A percentile compares a stretch with the other conserved stretches of the same genome.
These are phyloP conservation scores for Saccharomycopsis sp. DNA, from an alignment of 805 yeast genomes.

Conservation along the genomic window DNA sequence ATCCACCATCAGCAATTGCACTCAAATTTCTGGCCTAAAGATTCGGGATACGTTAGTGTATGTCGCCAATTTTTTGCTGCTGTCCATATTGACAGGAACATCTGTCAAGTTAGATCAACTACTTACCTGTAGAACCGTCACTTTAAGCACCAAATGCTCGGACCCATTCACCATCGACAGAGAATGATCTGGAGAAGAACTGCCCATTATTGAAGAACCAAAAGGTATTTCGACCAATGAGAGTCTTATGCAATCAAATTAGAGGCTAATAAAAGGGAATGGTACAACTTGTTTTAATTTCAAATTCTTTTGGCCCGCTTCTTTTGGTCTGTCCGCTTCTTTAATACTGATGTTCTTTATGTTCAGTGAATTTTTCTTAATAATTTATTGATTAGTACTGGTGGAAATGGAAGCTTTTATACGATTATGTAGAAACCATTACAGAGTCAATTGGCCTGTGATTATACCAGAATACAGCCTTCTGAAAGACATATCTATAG, in stretches of 20 bases:
- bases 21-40: slow-evolving; percentile 8
- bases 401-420: too few species aligned
- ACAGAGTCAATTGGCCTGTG: too few species aligned
- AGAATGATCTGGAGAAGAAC: background rate
- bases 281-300: background rate
- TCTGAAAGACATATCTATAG: too few species aligned
- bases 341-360: too few species aligned
- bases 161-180: background rate
- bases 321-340: background rate
- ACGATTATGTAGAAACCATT: too few species aligned
- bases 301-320: background rate
- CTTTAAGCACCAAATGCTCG: slow-evolving; percentile 6
- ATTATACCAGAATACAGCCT: too few species aligned
- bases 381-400: too few species aligned
- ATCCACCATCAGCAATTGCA: background rate
- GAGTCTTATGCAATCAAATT: background rate
- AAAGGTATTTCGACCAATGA: background rate
- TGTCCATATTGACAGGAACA: too few species aligned
- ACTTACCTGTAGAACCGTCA: slow-evolving; percentile 8
- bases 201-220: background rate
- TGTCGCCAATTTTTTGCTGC: background rate
- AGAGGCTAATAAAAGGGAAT: background rate
- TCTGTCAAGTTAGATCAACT: too few species aligned
- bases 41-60: background rate
- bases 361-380: too few species aligned